Evolutionary conservation across 1,139 yeast genomes (phyloP), one percentile per base, ranked within the genome.

Genomic region (Blastobotrys elegans): DNA sequence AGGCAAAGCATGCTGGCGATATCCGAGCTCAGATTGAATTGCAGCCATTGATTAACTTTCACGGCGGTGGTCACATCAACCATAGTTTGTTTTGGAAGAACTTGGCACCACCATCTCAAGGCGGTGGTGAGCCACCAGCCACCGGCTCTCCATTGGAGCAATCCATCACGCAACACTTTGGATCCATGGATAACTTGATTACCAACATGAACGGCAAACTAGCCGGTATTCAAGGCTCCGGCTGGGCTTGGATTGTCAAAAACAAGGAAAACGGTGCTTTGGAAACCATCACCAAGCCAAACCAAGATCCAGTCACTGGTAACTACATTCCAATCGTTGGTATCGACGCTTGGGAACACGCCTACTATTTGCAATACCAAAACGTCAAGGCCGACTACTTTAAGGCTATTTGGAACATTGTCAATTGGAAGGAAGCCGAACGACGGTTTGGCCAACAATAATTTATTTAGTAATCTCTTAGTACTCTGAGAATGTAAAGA

Each of bases 321-420:
- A 73, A 78, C 27, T 76, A 79, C 65, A 76, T 80, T 48, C 96
- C 97, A 44, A 74, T 90, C 68, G 77, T 90, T 52, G 97, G 96
- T 47, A 87, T 90, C 67, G 97, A 90, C 65, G 97, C 97, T 53
- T 90, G 97, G 97, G 97, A 90, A 71, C 97, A 90, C 66, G 97
- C 97, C 48, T 90, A 89, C 76, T 90, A 90, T 78, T 77, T 90
- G 71, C 97, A 90, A 71, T 90, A 90, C 76, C 85, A 87, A 72
- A 90, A 90, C 73, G 92, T 84, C 67, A 90, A 90, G 77, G 95
- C 72, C 43, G 96, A 90, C 67, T 90, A 90, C 74, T 90, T 90
- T 80, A 84, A 88, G 73, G 95, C 95, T 53, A 86, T 90, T 69
- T 90, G 97, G 97, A 84, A 87, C 65, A 96, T 90, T 46, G 80